Evolutionary conservation across 2,329 filamentous ascomycete species (phyloP).

Genomic region (Cladosporium sp.): DNA sequence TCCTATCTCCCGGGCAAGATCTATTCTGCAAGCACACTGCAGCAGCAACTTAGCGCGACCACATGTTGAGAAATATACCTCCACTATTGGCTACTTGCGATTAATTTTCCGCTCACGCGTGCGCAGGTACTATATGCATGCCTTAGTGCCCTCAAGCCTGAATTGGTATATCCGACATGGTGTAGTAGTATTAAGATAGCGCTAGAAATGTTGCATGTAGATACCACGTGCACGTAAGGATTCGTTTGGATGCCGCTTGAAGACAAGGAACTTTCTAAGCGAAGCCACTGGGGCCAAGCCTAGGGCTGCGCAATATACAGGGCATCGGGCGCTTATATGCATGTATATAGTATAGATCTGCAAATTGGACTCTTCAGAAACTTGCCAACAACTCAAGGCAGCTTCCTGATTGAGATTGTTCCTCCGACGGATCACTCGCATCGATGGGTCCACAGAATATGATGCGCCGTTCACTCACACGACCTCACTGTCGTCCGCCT

Average conservation of each 20-base stretch:
- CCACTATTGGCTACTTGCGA: not conserved
- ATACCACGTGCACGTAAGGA: not conserved
- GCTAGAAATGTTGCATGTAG: too few relatives aligned
- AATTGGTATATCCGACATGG: too few relatives aligned
- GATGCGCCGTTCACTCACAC: too few relatives aligned
- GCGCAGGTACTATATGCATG: not conserved
- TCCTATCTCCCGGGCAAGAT: too few relatives aligned
- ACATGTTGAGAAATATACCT: not conserved
- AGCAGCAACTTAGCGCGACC: not conserved
- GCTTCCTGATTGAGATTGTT: not conserved
- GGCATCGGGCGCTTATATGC: not conserved
- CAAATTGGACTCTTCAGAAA: not conserved
- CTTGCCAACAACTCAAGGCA: not conserved
- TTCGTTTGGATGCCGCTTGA: not conserved
- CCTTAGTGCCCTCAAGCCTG: not conserved
- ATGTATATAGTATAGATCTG: not conserved
- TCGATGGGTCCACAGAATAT: too few relatives aligned
- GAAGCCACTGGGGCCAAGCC: not conserved
- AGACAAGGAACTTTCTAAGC: slow-evolving; percentile 4
- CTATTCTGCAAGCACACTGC: too few relatives aligned
- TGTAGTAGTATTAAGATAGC: too few relatives aligned
- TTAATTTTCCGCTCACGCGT: not conserved
- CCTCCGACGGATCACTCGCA: not conserved
- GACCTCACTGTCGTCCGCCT: not conserved
- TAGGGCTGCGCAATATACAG: too few relatives aligned